A percentile compares a stretch with the other conserved stretches of the same genome.
Conservation (phyloP, 2,329 filamentous ascomycete genomes). For the Fusarium phyllophilum region DNA sequence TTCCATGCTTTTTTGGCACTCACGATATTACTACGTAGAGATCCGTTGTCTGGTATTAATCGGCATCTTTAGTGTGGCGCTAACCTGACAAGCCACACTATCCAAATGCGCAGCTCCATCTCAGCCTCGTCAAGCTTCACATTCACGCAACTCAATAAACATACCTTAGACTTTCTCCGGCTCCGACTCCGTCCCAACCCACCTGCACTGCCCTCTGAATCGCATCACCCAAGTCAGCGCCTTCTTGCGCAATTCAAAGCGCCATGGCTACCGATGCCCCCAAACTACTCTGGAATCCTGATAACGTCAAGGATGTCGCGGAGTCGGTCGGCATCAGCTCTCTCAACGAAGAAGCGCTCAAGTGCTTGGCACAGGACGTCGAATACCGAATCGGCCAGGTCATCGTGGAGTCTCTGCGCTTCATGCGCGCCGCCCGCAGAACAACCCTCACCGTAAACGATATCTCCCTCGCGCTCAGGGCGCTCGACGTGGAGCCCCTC, state of each 20-base stretch:
- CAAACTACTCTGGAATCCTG: constrained; percentile 89
- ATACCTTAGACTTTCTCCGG: background rate
- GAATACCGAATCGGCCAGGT: constrained; percentile 96
- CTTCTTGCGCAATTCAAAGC: background rate
- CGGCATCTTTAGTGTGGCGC: no score
- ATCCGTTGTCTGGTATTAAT: no score
- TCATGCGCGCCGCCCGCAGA: constrained; percentile 91
- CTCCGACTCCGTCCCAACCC: background rate
- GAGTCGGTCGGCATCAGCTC: constrained; percentile 91
- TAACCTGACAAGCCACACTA: no score
- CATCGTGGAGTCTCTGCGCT: constrained; percentile 91
- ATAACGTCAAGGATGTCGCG: constrained; percentile 95
- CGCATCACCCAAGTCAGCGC: background rate
- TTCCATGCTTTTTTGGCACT: no score
- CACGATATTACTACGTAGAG: no score
- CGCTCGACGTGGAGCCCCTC: constrained; percentile 91
- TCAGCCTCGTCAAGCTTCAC: constrained; percentile 28
- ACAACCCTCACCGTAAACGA: constrained; percentile 91
- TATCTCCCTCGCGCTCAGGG: constrained; percentile 83
- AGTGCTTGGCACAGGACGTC: constrained; percentile 90
- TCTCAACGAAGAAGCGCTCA: constrained; percentile 85
- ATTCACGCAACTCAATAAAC: background rate
- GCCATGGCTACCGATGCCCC: constrained; percentile 54
- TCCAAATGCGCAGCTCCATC: background rate
- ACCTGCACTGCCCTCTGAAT: background rate